Conservation (phyloP, 164 flowering plant species). For the Vitis rupestris region DNA sequence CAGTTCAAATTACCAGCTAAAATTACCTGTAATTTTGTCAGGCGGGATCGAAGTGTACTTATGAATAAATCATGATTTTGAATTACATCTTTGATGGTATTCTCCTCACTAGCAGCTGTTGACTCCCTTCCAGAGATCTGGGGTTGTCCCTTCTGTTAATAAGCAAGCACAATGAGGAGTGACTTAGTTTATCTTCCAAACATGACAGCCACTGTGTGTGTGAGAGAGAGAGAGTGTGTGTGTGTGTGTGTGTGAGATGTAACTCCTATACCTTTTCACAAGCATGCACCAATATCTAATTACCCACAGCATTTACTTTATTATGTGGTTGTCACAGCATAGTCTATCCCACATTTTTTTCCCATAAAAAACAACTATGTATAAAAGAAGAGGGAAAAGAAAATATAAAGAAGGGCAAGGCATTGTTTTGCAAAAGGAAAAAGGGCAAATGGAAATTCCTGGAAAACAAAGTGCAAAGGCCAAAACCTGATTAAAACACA, state of each 20-base stretch:
- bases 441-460: too few relatives aligned
- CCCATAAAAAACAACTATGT: too few relatives aligned
- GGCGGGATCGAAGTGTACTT: conserved; percentile 67
- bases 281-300: too few relatives aligned
- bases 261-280: neutral
- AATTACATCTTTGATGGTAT: conserved; percentile 52
- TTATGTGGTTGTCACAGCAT: too few relatives aligned
- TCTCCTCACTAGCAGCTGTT: conserved; percentile 33
- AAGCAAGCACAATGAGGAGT: conserved; percentile 11
- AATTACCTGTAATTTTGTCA: conserved; percentile 88
- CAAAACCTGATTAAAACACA: too few relatives aligned
- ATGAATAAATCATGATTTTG: conserved; percentile 69
- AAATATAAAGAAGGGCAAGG: too few relatives aligned
- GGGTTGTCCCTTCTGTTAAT: conserved; percentile 44
- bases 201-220: too few relatives aligned
- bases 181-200: neutral
- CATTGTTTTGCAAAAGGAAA: too few relatives aligned
- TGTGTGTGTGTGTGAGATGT: neutral
- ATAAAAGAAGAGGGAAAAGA: too few relatives aligned
- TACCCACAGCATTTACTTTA: too few relatives aligned
- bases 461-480: too few relatives aligned
- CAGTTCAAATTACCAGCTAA: neutral
- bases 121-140: conserved; percentile 37
- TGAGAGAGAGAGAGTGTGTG: neutral
- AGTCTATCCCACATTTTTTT: too few relatives aligned